Conservation (phyloP, 768 basidiomycete species). For the Auriscalpium vulgare region DNA sequence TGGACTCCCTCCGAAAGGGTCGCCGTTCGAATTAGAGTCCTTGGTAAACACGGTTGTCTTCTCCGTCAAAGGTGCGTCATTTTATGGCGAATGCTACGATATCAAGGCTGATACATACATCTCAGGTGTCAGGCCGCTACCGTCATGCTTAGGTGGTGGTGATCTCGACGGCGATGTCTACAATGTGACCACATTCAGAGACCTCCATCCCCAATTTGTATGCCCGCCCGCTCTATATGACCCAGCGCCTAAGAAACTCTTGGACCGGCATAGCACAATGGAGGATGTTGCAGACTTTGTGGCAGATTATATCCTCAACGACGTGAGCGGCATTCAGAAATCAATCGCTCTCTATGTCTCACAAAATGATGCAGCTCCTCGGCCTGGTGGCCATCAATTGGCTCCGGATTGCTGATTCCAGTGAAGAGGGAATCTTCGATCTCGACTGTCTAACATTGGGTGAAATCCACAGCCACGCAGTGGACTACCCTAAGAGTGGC, state of each 20-base stretch:
- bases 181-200: conserved; percentile 28
- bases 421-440: conserved; percentile 37
- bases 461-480: conserved; percentile 52
- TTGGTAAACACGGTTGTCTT: conserved; percentile 61
- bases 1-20: conserved; percentile 45
- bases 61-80: conserved; percentile 42
- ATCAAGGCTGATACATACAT: neutral
- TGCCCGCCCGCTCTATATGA: conserved; percentile 40
- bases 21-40: conserved; percentile 43
- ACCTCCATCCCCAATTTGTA: conserved; percentile 20
- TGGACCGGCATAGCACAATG: conserved; percentile 47
- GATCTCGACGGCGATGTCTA: conserved; percentile 64
- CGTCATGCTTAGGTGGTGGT: conserved; percentile 58
- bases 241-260: conserved; percentile 35
- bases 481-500: conserved; percentile 55
- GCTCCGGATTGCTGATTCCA: conserved; percentile 59
- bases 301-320: conserved; percentile 58
- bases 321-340: conserved; percentile 17
- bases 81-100: neutral
- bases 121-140: conserved; percentile 49
- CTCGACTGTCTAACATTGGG: conserved; percentile 45
- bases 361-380: conserved; percentile 34
- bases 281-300: conserved; percentile 63
- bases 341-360: neutral
- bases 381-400: conserved; percentile 58